Evolutionary conservation across 495 filamentous ascomycete species (phyloP), one percentile per base, ranked within the genome.

Genomic region (Glarea lozoyensis): DNA sequence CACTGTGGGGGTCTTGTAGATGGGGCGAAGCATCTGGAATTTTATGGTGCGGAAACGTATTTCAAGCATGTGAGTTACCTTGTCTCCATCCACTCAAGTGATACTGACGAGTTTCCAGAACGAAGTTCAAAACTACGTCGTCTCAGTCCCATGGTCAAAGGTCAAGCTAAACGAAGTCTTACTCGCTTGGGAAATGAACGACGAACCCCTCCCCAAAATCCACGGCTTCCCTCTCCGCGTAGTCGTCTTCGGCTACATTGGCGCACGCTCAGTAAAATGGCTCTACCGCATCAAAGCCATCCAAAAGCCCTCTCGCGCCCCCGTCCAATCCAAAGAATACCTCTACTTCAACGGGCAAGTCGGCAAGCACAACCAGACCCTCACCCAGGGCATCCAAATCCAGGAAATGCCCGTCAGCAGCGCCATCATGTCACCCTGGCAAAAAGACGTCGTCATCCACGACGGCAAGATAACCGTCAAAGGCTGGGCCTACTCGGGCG

Each of bases 21-120:
- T 4, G 65, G 60, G 3, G 77, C 67, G 3, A 68, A 69, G 46
- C 78, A 85, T 43, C 55, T 83, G 10, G 78, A 85, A 50, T 60
- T 84, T 18, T 74, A 70, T 29, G 81, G 81, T 1, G 77, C 68
- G 0, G 81, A 85, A 21, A 80, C 79, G 0, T 83, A 84, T 52
- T 75, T 83, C 62, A 83, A 82, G 49, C 71, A 46, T 16, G 46
- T 38, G 33, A 7, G 43, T 37, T 4, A 2, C 7, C 25, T n/a
- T 7, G 7, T 29, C 7, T 7, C 25, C 7, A 29, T 12, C 24
- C n/a, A 12, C 6, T 11, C 20, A 10, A 16, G 24, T 10, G 2
- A 6, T 42, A 18, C 33, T 45, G 13, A 45, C 17, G 32, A 2
- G 10, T 4, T 13, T 9, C 2, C 10, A 73, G 50, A 64, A 71